These are phyloP conservation scores for Umbelopsis sp. DNA, from an alignment of 371 early-diverging fungal species.

Conservation along the genomic window DNA sequence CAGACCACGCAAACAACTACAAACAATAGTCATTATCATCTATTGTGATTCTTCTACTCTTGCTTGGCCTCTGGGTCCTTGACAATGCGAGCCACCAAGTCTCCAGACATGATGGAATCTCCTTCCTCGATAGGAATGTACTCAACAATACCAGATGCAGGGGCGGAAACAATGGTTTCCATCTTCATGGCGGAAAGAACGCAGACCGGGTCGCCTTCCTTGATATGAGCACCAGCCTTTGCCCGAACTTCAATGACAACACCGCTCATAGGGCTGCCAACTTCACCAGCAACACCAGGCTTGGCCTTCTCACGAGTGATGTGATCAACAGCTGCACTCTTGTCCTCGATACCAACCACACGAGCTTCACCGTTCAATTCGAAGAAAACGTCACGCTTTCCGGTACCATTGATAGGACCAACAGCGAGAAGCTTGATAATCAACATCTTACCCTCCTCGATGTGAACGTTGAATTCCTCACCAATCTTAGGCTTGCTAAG, in stretches of 20 bases:
- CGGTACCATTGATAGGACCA: conserved; percentile 78
- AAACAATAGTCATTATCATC: too few relatives aligned
- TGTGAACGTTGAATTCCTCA: conserved; percentile 86
- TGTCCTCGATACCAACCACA: conserved; percentile 75
- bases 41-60: conserved; percentile 3
- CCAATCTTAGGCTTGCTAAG: conserved; percentile 82
- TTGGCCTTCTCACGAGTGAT: conserved; percentile 81
- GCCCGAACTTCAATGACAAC: conserved; percentile 90
- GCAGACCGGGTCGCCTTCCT: conserved; percentile 88
- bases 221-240: conserved; percentile 78
- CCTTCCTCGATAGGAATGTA: conserved; percentile 70
- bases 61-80: conserved; percentile 39
- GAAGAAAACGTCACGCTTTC: conserved; percentile 93
- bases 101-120: conserved; percentile 83
- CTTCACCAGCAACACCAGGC: conserved; percentile 74
- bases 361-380: conserved; percentile 94
- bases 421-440: conserved; percentile 91
- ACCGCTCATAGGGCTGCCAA: conserved; percentile 97
- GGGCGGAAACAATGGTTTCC: conserved; percentile 92
- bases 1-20: neutral
- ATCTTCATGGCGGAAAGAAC: conserved; percentile 97
- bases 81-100: conserved; percentile 73
- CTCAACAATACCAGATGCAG: conserved; percentile 79
- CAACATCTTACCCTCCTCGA: conserved; percentile 89
- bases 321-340: conserved; percentile 62